Evolutionary conservation across 345 rosid genomes (phyloP).

Genomic region (Citrus mangshanensis): DNA sequence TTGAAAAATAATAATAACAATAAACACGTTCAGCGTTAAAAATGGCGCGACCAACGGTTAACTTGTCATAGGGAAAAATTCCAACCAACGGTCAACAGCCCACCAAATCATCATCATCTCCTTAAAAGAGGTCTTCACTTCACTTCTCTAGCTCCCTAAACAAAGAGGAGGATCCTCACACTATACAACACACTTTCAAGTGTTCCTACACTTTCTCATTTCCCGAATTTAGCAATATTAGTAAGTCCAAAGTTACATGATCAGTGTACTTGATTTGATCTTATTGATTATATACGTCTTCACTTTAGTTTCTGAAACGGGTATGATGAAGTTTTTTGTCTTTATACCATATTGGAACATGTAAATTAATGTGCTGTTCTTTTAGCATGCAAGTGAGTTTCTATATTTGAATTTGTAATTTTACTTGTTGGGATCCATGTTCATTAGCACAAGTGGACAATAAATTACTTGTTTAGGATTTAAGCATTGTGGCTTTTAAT

Average conservation of each 20-base stretch:
- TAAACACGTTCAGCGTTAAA: neutral
- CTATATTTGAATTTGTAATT: neutral
- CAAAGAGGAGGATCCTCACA: neutral
- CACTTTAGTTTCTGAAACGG: neutral
- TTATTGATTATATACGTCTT: neutral
- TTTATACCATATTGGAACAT: neutral
- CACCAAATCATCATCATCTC: constrained; percentile 28
- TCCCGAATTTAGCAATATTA: neutral
- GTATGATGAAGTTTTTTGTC: neutral
- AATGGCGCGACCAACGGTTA: constrained; percentile 16
- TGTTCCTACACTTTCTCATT: neutral
- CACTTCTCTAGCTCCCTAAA: constrained; percentile 6
- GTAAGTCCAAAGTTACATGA: neutral
- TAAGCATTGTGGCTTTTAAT: neutral
- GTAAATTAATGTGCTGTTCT: neutral
- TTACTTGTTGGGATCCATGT: neutral
- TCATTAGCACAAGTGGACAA: neutral
- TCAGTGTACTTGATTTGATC: neutral
- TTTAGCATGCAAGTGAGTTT: neutral
- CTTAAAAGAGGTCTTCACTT: constrained; percentile 17
- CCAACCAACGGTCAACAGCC: constrained; percentile 42
- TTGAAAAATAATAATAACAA: neutral
- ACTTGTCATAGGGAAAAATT: neutral
- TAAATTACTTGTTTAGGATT: neutral
- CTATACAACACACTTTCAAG: neutral